Evolutionary conservation across 148 eudicot species (phyloP).

Genomic region (Rhododendron simsii): DNA sequence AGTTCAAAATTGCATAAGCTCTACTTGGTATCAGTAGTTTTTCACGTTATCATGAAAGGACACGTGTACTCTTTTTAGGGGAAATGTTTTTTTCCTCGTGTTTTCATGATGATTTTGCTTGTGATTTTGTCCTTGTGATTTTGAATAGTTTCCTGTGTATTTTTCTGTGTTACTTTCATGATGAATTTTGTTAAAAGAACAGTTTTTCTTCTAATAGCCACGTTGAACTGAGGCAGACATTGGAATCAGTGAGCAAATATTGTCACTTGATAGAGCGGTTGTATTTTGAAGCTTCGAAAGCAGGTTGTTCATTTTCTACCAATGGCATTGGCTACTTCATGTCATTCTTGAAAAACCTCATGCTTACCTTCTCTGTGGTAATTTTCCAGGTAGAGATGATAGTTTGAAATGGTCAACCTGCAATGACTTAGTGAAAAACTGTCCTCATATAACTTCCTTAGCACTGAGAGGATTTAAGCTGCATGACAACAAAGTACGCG

Average conservation of each 20-base stretch:
- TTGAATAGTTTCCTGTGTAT: not conserved
- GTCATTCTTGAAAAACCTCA: not conserved
- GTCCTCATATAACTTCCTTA: slow-evolving; percentile 46
- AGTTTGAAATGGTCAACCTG: slow-evolving; percentile 51
- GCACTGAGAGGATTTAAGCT: slow-evolving; percentile 61
- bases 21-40: not conserved
- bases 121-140: not conserved
- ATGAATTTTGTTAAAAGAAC: not conserved
- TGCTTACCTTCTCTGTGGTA: slow-evolving; percentile 5
- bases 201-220: slow-evolving; percentile 27
- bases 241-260: slow-evolving; percentile 47
- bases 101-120: not conserved
- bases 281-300: slow-evolving; percentile 51
- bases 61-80: not conserved
- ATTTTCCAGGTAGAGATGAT: slow-evolving; percentile 59
- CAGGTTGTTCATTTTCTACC: slow-evolving; percentile 28
- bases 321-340: not conserved
- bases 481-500: slow-evolving; percentile 43
- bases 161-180: not conserved
- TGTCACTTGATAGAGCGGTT: slow-evolving; percentile 50
- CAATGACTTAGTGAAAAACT: slow-evolving; percentile 45
- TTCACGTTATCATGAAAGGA: not conserved
- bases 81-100: not conserved
- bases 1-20: not conserved
- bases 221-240: slow-evolving; percentile 50